Evolutionary conservation across 805 yeast genomes (phyloP), one percentile per base, ranked within the genome.

Genomic region (Metschnikowia cubensis): DNA sequence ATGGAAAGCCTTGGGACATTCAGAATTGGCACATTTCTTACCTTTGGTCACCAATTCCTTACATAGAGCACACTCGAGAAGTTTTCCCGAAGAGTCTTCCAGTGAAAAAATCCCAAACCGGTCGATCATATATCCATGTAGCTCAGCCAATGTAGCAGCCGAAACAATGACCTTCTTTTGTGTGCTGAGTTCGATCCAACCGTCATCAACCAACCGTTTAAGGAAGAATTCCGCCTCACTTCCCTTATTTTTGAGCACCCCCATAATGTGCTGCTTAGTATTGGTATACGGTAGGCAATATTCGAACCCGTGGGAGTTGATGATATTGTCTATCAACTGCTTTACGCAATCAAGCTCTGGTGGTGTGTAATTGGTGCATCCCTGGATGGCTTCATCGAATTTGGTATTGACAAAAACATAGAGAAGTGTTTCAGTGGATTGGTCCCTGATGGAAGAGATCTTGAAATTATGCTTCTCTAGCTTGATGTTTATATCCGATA

Each of bases 41-140:
- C 89, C 89, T 34, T 74, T 51, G 0, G 86, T 83, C 3, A 80
- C 77, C 5, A 83, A 64, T 31, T 74, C 79, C 25, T 67, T 63
- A 62, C 89, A 84, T 14, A 78, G 82, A 29, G 54, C 47, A 57
- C 89, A 84, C 21, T 60, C 17, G 11, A 71, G 61, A 2, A 81
- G 58, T 17, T 71, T 66, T 1, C 81, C 83, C 46, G 50, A 53
- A 6, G 47, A 31, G 22, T 59, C 61, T 3, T 40, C 46, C 13
- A 42, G 43, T 6, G 59, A 45, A 15, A 49, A 49, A 21, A 59
- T 47, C 0, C 80, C 82, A 54, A 67, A 79, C 22, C 75, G 66
- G 29, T 74, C 76, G 2, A 70, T 54, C 38, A 83, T 58, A 54
- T 70, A 76, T 36, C 63, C 64, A 48, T 72, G 69, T 40, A 83